Evolutionary conservation across 495 filamentous ascomycete species (phyloP).

Genomic region (Choiromyces venosus): DNA sequence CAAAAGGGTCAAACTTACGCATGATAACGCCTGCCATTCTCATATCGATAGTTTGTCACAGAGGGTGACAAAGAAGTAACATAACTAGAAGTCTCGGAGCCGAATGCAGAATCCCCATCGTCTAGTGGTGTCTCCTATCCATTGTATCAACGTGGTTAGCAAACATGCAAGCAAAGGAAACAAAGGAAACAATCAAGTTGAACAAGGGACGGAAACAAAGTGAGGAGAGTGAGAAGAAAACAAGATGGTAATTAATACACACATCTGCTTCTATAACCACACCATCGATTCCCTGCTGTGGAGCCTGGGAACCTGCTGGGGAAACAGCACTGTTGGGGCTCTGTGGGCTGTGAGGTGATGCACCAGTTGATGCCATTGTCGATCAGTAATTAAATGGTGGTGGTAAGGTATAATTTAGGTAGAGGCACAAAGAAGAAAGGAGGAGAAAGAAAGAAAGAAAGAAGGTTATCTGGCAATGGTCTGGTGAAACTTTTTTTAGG

Average conservation of each 20-base stretch:
- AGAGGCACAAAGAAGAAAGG: not conserved
- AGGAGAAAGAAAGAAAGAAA: not conserved
- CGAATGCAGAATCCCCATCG: not conserved
- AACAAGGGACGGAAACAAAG: not conserved
- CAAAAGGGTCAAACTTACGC: slow-evolving; percentile 2
- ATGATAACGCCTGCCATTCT: slow-evolving; percentile 31
- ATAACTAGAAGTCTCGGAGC: not conserved
- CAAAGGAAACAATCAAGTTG: not conserved
- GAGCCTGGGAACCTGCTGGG: not conserved
- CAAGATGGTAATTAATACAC: not conserved
- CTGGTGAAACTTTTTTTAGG: not conserved
- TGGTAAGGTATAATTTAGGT: not conserved
- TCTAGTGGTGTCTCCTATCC: not conserved
- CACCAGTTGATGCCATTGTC: not conserved
- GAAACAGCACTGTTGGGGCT: not conserved
- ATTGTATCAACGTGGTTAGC: not conserved
- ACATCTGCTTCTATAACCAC: not conserved
- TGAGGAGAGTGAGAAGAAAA: not conserved
- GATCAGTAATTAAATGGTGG: not conserved
- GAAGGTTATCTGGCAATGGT: not conserved
- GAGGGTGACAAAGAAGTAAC: not conserved
- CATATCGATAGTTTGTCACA: slow-evolving; percentile 19
- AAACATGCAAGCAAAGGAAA: not conserved
- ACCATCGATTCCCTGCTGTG: not conserved
- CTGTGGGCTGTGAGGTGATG: not conserved